phyloP scores from a whole-genome alignment of 768 basidiomycete species.

The Dentipellis fragilis region DNA sequence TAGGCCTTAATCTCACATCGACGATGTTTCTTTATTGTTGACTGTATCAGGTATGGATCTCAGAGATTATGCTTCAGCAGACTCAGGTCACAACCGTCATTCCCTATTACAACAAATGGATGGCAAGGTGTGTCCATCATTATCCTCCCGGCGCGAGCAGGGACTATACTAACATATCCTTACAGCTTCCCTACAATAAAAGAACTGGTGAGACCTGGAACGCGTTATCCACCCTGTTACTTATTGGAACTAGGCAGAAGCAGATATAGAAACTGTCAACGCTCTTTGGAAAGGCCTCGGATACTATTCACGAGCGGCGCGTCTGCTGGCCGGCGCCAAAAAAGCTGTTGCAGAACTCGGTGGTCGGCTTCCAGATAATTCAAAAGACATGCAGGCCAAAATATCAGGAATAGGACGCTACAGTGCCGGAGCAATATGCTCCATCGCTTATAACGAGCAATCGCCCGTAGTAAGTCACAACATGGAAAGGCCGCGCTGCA shows the following conservation, averaged over 20 bases:
- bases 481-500: not conserved
- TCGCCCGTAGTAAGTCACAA: constrained; percentile 66
- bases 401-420: constrained; percentile 87
- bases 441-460: constrained; percentile 80
- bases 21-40: not conserved
- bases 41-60: constrained; percentile 63
- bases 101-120: constrained; percentile 87
- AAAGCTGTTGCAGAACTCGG: constrained; percentile 56
- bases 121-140: constrained; percentile 46
- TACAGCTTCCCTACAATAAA: constrained; percentile 72
- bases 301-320: constrained; percentile 80
- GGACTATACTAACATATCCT: not conserved
- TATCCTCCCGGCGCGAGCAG: not conserved
- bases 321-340: constrained; percentile 76
- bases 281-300: constrained; percentile 86
- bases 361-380: constrained; percentile 72
- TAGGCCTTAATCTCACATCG: no score
- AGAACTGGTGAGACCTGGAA: constrained; percentile 40
- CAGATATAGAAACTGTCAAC: constrained; percentile 80
- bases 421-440: constrained; percentile 76
- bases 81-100: constrained; percentile 93
- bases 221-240: constrained; percentile 3
- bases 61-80: constrained; percentile 95
- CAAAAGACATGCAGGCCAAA: constrained; percentile 68
- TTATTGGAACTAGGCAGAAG: constrained; percentile 35